Percentiles rank a stretch among this genome's conserved stretches.
Evolutionary conservation across 805 yeast species (phyloP).

Genomic region (Phaffomyces opuntiae): DNA sequence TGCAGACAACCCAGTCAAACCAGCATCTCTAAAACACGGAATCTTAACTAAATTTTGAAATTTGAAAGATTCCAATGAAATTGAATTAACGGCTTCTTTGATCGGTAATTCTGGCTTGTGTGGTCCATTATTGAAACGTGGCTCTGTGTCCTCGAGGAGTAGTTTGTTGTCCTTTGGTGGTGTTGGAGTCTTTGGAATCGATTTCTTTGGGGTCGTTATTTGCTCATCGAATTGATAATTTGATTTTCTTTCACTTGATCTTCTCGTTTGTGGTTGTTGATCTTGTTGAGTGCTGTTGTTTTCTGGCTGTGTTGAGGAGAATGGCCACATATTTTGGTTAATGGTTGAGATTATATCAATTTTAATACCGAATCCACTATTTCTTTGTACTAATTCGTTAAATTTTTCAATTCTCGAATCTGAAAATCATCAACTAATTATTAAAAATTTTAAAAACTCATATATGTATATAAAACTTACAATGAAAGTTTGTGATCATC

Average conservation of each 20-base stretch:
- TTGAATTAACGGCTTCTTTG: conserved; percentile 32
- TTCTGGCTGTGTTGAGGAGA: conserved; percentile 3
- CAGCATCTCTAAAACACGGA: conserved; percentile 79
- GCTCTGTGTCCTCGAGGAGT: conserved; percentile 33
- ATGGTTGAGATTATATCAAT: too few relatives aligned
- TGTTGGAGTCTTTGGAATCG: not conserved
- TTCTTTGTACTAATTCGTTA: too few relatives aligned
- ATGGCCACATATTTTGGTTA: conserved; percentile 19
- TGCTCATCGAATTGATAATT: conserved; percentile 3
- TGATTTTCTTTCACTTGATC: conserved; percentile 19
- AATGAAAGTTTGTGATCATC: too few relatives aligned
- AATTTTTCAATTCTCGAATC: too few relatives aligned
- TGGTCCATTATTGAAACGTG: conserved; percentile 30
- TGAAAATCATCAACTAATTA: too few relatives aligned
- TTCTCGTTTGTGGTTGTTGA: conserved; percentile 3
- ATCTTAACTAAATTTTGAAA: conserved; percentile 44
- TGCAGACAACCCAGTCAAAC: conserved; percentile 65
- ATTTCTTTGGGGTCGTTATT: not conserved
- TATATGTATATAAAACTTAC: too few relatives aligned
- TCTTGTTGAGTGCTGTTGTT: not conserved
- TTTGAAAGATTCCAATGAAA: conserved; percentile 45
- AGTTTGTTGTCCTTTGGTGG: conserved; percentile 22
- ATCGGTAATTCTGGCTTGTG: conserved; percentile 26
- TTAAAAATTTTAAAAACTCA: too few relatives aligned
- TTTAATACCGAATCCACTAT: too few relatives aligned